Base-by-base conservation (phyloP, 257 asterid species). In the Lithospermum erythrorhizon region DNA sequence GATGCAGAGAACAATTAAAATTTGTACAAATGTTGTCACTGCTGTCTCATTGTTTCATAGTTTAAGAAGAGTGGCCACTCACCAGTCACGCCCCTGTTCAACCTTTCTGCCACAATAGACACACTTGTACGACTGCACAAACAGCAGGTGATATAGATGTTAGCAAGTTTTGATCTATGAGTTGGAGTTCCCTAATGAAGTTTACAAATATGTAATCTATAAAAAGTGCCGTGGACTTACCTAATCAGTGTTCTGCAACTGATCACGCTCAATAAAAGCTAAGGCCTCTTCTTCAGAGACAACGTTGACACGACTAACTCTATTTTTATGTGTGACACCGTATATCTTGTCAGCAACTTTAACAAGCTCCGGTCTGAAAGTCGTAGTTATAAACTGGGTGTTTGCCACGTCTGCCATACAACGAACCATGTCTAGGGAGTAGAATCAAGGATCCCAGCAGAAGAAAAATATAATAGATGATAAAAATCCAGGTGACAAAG, bases 261-360 rank as follows among this genome's bases (percentile, higher is more conserved):
- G 95, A 75, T 88, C 98, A 0, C 78, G 90, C 73, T 91, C 98
- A 51, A 91, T 80, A 53, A 91, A 91, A 67, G 80, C 87, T 53
- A 91, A 53, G 65, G 98, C 98, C 45, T 81, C 87, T 65, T 88
- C 98, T 72, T 69, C 80, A 61, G 87, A 57, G 64, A 84, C 76
- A 35, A 91, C 85, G n/a, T 79, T 69, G 45, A 91, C 98, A 32
- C 75, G 81, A 78, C 98, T 91, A 65, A 91, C 96, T 77, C 93
- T 82, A 64, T 81, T 86, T 73, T 82, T 88, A 83, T 91, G 98
- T 1, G 85, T 79, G 61, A 91, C 98, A 2, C 96, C 91, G 61
- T 91, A 91, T 62, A 88, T 86, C 78, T 91, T 91, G 75, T 91
- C 98, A 59, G 98, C 95, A 29, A 88, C 96, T 76, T 84, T 91